These are phyloP conservation scores for Suillus sp. DNA, from an alignment of 768 basidiomycete species.

Conservation along the genomic window DNA sequence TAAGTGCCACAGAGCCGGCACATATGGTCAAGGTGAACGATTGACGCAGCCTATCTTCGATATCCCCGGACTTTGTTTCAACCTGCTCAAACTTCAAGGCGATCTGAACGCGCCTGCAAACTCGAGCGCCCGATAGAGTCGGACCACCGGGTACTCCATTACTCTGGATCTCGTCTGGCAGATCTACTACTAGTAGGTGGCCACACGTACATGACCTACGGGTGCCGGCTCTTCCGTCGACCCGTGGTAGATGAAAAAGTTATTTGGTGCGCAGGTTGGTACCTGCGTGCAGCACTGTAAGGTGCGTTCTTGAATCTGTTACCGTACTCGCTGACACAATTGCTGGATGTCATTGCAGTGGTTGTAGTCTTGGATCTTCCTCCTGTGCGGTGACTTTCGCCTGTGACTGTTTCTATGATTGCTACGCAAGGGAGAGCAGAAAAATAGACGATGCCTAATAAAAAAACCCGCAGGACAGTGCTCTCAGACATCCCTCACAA, in stretches of 20 bases:
- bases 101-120: background rate
- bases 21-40: no score
- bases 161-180: background rate
- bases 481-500: background rate
- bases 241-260: background rate
- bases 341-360: background rate
- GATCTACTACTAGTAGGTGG: background rate
- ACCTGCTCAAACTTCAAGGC: background rate
- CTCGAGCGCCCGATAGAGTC: background rate
- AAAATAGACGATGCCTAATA: background rate
- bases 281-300: background rate
- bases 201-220: background rate
- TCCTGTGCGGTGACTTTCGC: background rate
- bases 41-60: no score
- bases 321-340: background rate
- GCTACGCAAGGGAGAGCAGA: background rate
- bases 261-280: background rate
- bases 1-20: no score
- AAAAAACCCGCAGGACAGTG: background rate
- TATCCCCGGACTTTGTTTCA: no score
- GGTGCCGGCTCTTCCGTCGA: background rate
- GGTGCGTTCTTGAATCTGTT: background rate
- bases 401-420: background rate
- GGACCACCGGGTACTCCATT: background rate
- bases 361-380: background rate